These are phyloP conservation scores for Collybia mongolica DNA, from an alignment of 768 basidiomycete genomes.

Conservation along the genomic window DNA sequence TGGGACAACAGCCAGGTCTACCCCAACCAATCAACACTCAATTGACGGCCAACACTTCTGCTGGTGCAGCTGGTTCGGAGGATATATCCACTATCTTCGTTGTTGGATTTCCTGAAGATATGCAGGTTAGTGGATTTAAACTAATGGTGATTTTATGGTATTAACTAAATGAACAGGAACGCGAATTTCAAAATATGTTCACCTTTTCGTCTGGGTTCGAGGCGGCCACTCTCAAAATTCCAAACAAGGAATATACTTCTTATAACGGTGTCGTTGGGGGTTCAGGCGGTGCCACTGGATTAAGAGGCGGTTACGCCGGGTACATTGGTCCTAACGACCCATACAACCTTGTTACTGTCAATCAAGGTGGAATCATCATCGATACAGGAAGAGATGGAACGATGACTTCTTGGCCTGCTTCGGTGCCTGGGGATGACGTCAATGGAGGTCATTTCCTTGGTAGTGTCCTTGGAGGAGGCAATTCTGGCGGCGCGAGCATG, in stretches of 20 bases:
- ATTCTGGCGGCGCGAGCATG: constrained; percentile 30
- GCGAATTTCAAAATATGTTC: constrained; percentile 99
- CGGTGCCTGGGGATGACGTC: constrained; percentile 27
- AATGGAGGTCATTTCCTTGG: constrained; percentile 29
- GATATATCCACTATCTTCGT: constrained; percentile 98
- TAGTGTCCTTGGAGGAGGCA: constrained; percentile 20
- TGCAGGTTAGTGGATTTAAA: constrained; percentile 66
- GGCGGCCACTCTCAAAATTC: constrained; percentile 96
- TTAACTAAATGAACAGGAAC: constrained; percentile 60
- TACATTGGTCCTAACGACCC: constrained; percentile 69
- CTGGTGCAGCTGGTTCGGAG: constrained; percentile 49
- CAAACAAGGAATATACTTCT: constrained; percentile 85
- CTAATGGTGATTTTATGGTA: constrained; percentile 13
- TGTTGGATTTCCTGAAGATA: constrained; percentile 98
- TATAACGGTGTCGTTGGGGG: constrained; percentile 47
- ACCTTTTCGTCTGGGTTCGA: constrained; percentile 95
- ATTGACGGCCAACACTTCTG: constrained; percentile 20
- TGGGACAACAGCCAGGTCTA: constrained; percentile 23
- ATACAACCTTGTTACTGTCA: constrained; percentile 80
- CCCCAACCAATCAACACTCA: constrained; percentile 21
- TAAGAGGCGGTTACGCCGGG: constrained; percentile 14
- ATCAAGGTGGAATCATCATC: constrained; percentile 81
- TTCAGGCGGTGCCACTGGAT: constrained; percentile 12
- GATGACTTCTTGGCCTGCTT: constrained; percentile 66
- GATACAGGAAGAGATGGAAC: constrained; percentile 74